Base-by-base conservation (phyloP, 2,329 filamentous ascomycete species). In the Cercospora sp. region DNA sequence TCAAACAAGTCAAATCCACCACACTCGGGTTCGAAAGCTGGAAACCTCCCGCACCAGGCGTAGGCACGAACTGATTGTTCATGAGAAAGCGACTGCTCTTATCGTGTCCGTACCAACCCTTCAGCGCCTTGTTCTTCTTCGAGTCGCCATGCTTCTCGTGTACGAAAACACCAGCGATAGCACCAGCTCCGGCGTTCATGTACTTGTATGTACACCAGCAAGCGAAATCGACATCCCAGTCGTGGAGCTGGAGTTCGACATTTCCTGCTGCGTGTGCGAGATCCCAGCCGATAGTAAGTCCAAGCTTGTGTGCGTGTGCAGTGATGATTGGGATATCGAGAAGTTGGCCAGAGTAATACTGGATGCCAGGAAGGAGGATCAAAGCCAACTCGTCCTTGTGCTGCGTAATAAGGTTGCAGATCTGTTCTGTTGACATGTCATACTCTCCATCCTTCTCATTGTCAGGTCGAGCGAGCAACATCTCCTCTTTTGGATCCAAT, bases 141-240 rank as follows among this genome's bases (percentile, higher is more conserved):
- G 18, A 91, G 30, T 78, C 79, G 51, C 90, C 89, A 76, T 96
- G 91, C 45, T 82, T 84, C 75, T 91, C 88, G 78, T 97, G 92
- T 5, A 97, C 90, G 73, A 93, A 97, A 0, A 90, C 83, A 0
- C 90, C 92, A 1, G 88, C 92, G 71, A 96, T 96, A 12, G 89
- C 86, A 3, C 93, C 93, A 0, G 93, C 92, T 0, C 93, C 93
- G n/a, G 89, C 88, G 77, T 96, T 97, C 79, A 97, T 87, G 82
- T 97, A 97, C 82, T 97, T 97, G 85, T 97, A 97, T 16, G 90
- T 94, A 80, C 93, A 97, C 93, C 93, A 97, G 68, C 88, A 91
- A 12, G 93, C 93, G 75, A 96, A 97, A 78, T 97, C 93, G 30
- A 96, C 92, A 73, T 91, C 86, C 93, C 93, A 97, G 73, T 94